Evolutionary conservation across 768 basidiomycete species (phyloP).

Genomic region (Chlorophyllum brunneum): DNA sequence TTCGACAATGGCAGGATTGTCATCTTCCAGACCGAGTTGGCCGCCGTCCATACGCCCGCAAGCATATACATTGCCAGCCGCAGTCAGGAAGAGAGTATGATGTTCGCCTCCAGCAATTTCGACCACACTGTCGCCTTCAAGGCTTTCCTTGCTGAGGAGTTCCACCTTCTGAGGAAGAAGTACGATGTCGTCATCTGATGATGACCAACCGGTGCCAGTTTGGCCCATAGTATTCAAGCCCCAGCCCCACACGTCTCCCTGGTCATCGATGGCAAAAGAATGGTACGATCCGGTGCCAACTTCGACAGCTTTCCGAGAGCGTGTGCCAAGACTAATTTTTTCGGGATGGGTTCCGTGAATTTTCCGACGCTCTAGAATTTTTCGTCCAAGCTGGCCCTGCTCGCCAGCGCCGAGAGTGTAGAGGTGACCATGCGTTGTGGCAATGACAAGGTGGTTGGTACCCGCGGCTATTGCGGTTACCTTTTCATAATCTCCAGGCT

Average conservation of each 20-base stretch:
- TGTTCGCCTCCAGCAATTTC: slow-evolving; percentile 84
- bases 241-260: slow-evolving; percentile 89
- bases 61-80: slow-evolving; percentile 78
- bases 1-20: slow-evolving; percentile 47
- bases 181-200: slow-evolving; percentile 48
- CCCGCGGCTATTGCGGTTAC: slow-evolving; percentile 77
- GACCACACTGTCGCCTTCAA: slow-evolving; percentile 57
- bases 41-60: slow-evolving; percentile 83
- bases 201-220: slow-evolving; percentile 55
- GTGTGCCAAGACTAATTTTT: slow-evolving; percentile 70
- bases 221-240: slow-evolving; percentile 93
- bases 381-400: slow-evolving; percentile 87
- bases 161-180: slow-evolving; percentile 62
- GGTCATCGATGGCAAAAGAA: slow-evolving; percentile 86
- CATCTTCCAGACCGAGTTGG: slow-evolving; percentile 75
- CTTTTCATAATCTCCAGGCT: slow-evolving; percentile 64
- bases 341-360: slow-evolving; percentile 89
- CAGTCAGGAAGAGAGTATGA: slow-evolving; percentile 87
- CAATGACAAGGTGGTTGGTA: slow-evolving; percentile 83
- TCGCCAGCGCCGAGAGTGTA: slow-evolving; percentile 91
- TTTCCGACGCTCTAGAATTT: slow-evolving; percentile 83
- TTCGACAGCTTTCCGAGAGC: slow-evolving; percentile 52
- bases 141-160: slow-evolving; percentile 55
- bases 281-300: slow-evolving; percentile 83
- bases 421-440: slow-evolving; percentile 85